A percentile compares a stretch with the other conserved stretches of the same genome.
phyloP scores from a whole-genome alignment of 2,329 filamentous ascomycete species.

The Alternaria arborescens region DNA sequence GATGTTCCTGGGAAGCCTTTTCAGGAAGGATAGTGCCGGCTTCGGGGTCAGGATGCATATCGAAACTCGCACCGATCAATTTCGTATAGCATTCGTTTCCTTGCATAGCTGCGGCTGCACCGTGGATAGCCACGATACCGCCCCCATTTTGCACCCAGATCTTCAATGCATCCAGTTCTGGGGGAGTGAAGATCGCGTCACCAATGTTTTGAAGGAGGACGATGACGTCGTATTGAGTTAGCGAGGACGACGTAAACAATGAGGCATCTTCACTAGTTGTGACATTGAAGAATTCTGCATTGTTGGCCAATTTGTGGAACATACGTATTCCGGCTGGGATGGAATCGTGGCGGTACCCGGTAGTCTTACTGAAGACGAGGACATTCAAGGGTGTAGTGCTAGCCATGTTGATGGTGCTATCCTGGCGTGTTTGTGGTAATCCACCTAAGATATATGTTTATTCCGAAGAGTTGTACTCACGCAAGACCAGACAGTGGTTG shows the following conservation, averaged over 20 bases:
- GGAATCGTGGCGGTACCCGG: constrained; percentile 39
- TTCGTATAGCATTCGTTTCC: constrained; percentile 30
- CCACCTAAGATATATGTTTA: background rate
- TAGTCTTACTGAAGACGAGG: constrained; percentile 40
- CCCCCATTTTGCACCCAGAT: constrained; percentile 29
- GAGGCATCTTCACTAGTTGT: constrained; percentile 32
- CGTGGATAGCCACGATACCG: constrained; percentile 38
- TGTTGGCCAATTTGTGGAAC: constrained; percentile 18
- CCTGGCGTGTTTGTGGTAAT: background rate
- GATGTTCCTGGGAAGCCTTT: constrained; percentile 6
- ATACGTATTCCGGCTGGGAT: constrained; percentile 30
- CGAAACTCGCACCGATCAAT: constrained; percentile 37
- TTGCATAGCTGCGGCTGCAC: constrained; percentile 38
- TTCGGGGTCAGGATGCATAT: constrained; percentile 36
- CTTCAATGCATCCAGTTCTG: constrained; percentile 26
- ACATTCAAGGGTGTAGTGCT: constrained; percentile 14
- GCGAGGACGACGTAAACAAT: constrained; percentile 13
- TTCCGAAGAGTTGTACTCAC: background rate
- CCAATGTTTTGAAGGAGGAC: constrained; percentile 30
- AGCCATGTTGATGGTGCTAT: background rate
- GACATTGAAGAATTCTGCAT: constrained; percentile 18
- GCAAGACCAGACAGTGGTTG: background rate
- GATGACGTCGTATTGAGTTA: constrained; percentile 23
- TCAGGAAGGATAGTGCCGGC: constrained; percentile 27
- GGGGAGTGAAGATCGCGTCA: constrained; percentile 17